These are phyloP conservation scores for Stachybotrys chartarum DNA, from an alignment of 2,329 filamentous ascomycete genomes.

Conservation along the genomic window DNA sequence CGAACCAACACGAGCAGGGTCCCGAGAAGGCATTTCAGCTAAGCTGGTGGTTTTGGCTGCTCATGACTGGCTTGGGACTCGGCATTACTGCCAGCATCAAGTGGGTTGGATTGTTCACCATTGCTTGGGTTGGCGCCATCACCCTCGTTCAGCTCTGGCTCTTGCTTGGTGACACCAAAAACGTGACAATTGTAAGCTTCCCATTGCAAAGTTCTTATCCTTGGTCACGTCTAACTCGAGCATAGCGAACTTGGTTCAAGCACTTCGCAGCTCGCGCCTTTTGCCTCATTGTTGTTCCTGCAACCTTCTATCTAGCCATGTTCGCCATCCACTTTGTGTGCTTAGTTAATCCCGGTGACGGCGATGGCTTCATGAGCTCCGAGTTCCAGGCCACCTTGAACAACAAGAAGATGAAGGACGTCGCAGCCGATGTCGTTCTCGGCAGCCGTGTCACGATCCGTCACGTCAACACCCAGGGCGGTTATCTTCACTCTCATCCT, in stretches of 20 bases:
- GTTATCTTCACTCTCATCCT: conserved; percentile 92
- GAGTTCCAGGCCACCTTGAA: conserved; percentile 98
- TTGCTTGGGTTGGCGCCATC: conserved; percentile 91
- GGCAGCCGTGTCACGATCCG: conserved; percentile 81
- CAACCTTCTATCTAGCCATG: conserved; percentile 91
- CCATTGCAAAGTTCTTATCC: not conserved
- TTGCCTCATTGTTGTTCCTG: conserved; percentile 83
- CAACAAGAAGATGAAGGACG: conserved; percentile 92
- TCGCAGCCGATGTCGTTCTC: conserved; percentile 83
- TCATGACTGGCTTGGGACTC: conserved; percentile 75
- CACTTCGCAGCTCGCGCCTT: conserved; percentile 88
- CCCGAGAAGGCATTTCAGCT: conserved; percentile 80
- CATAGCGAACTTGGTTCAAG: conserved; percentile 75
- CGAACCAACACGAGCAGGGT: conserved; percentile 92
- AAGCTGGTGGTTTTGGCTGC: conserved; percentile 98
- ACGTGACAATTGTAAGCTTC: conserved; percentile 63
- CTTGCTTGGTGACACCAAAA: conserved; percentile 80
- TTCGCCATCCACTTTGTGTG: conserved; percentile 95
- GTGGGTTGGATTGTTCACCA: conserved; percentile 98
- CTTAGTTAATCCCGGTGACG: conserved; percentile 89
- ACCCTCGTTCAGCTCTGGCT: conserved; percentile 93
- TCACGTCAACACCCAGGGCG: conserved; percentile 95
- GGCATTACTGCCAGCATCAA: conserved; percentile 93
- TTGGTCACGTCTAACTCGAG: conserved; percentile 5
- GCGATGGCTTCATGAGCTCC: conserved; percentile 98